Evolutionary conservation across 2,329 filamentous ascomycete genomes (phyloP).

Genomic region (Emmonsia crescens): DNA sequence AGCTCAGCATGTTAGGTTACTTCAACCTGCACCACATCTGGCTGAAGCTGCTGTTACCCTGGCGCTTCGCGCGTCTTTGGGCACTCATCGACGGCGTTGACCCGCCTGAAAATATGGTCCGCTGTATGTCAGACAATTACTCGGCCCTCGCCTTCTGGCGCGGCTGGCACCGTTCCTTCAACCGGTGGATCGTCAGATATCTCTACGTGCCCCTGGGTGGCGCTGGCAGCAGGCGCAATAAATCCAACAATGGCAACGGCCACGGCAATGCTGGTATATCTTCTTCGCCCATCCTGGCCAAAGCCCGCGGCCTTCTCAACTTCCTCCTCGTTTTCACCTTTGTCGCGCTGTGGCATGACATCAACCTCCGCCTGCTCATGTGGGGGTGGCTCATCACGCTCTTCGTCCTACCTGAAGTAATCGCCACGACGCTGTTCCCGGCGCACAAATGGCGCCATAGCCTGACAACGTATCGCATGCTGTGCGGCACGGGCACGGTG

Average conservation of each 20-base stretch:
- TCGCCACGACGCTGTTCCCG: constrained; percentile 63
- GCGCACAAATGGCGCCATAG: constrained; percentile 56
- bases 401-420: constrained; percentile 83
- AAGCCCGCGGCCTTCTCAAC: constrained; percentile 55
- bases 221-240: constrained; percentile 28
- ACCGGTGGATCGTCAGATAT: constrained; percentile 89
- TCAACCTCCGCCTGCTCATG: constrained; percentile 76
- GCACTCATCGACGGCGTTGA: constrained; percentile 81
- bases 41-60: constrained; percentile 92
- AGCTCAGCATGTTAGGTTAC: constrained; percentile 82
- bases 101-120: constrained; percentile 95
- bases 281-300: constrained; percentile 31
- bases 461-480: constrained; percentile 63
- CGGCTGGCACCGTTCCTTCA: constrained; percentile 89
- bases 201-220: constrained; percentile 89
- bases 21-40: constrained; percentile 97
- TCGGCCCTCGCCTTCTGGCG: constrained; percentile 88
- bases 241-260: background rate
- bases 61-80: constrained; percentile 99
- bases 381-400: constrained; percentile 96
- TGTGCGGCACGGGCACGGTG: constrained; percentile 72
- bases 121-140: constrained; percentile 93
- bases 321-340: constrained; percentile 88
- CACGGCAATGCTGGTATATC: background rate
- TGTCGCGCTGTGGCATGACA: constrained; percentile 96